A percentile compares a stretch with the other conserved stretches of the same genome.
Evolutionary conservation across 2,329 filamentous ascomycete species (phyloP).

Genomic region (Aspergillus persii): DNA sequence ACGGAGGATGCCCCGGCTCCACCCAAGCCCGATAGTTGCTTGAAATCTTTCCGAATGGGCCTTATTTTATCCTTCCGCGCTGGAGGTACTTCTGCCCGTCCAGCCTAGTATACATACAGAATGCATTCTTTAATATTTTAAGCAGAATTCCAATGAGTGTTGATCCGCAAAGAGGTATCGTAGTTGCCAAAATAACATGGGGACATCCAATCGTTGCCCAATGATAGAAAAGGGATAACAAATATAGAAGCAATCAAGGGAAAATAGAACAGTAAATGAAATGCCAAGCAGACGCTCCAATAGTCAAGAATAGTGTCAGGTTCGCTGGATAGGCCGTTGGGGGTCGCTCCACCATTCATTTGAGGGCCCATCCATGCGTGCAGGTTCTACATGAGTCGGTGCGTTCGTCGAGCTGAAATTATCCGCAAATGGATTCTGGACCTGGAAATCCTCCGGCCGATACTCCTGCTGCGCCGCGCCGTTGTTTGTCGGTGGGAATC

Average conservation of each 20-base stretch:
- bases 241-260: not conserved
- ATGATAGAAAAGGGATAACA: not conserved
- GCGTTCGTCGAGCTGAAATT: conserved; percentile 16
- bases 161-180: conserved; percentile 11
- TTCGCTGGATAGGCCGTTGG: conserved; percentile 1
- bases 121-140: not conserved
- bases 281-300: not conserved
- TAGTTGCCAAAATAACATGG: not conserved
- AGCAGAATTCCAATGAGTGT: conserved; percentile 1
- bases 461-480: conserved; percentile 31
- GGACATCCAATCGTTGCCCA: not conserved
- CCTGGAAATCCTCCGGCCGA: conserved; percentile 38
- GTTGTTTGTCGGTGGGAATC: conserved; percentile 2
- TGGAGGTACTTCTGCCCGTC: not conserved
- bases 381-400: conserved; percentile 12
- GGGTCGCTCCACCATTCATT: conserved; percentile 4
- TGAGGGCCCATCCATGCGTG: conserved; percentile 9
- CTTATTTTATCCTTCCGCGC: not conserved
- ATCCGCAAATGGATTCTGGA: conserved; percentile 44
- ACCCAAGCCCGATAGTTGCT: not conserved
- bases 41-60: not conserved
- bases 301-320: not conserved
- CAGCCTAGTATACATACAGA: not conserved
- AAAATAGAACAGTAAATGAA: not conserved
- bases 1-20: not conserved